phyloP scores from a whole-genome alignment of 2,329 filamentous ascomycete genomes.

The Mollisiaceae sp. region DNA sequence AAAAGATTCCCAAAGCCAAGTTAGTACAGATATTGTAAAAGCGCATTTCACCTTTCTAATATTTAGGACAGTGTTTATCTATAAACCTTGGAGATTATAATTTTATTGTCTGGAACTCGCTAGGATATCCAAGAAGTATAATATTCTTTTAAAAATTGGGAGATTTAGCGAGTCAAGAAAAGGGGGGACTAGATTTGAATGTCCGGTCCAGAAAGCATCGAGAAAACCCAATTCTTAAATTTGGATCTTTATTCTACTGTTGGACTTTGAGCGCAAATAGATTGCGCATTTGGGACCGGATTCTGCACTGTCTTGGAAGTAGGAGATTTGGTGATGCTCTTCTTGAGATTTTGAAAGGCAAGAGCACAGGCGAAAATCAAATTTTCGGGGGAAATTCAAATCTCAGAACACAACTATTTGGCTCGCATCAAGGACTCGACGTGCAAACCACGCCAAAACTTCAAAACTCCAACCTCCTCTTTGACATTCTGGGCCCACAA shows the following conservation, averaged over 20 bases:
- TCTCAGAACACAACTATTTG: neutral
- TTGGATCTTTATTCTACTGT: too few relatives aligned
- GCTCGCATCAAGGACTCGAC: neutral
- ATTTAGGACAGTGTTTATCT: neutral
- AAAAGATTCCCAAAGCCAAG: neutral
- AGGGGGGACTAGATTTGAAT: neutral
- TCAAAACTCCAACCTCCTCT: neutral
- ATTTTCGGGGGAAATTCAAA: neutral
- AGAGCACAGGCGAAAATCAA: too few relatives aligned
- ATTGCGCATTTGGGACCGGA: too few relatives aligned
- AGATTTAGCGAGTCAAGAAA: neutral
- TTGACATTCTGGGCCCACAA: constrained; percentile 39
- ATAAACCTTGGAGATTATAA: neutral
- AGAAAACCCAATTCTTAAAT: neutral
- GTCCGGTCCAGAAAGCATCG: neutral
- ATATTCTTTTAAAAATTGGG: neutral
- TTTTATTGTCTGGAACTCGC: neutral
- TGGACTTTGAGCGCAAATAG: too few relatives aligned
- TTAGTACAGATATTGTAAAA: neutral
- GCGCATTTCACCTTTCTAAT: neutral
- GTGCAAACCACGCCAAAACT: neutral
- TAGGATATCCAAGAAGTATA: neutral
- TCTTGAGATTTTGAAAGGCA: too few relatives aligned
- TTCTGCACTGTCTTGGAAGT: too few relatives aligned
- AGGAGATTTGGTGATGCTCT: too few relatives aligned